Evolutionary conservation across 1,139 yeast species (phyloP).

Genomic region (Williopsis jadinii): DNA sequence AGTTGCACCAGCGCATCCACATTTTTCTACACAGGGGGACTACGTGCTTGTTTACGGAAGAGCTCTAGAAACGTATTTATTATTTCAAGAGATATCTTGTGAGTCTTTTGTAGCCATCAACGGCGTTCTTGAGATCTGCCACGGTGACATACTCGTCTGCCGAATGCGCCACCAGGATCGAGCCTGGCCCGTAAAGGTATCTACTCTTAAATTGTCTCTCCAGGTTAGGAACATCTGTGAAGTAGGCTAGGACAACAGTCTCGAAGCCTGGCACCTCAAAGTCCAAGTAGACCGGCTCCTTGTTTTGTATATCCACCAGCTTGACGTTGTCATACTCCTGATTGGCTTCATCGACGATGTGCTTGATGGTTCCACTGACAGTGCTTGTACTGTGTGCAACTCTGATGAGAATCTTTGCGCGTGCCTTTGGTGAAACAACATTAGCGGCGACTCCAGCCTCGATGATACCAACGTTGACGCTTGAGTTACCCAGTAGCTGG

Average conservation of each 20-base stretch:
- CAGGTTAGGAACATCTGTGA: conserved; percentile 60
- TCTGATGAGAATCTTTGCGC: conserved; percentile 44
- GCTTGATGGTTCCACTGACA: conserved; percentile 31
- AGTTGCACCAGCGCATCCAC: no score
- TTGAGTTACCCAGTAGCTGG: conserved; percentile 51
- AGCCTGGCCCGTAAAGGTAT: conserved; percentile 65
- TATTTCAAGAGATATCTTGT: conserved; percentile 24
- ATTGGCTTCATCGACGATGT: conserved; percentile 30
- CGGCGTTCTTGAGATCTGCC: conserved; percentile 43
- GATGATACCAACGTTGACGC: conserved; percentile 52
- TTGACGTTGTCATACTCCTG: conserved; percentile 19
- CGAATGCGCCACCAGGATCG: conserved; percentile 60
- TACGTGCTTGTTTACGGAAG: no score
- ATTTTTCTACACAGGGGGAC: no score
- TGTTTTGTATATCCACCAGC: conserved; percentile 25
- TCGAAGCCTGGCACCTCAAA: conserved; percentile 61
- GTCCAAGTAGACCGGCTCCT: conserved; percentile 33
- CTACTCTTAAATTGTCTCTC: conserved; percentile 30
- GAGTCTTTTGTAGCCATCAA: conserved; percentile 49
- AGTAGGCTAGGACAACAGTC: conserved; percentile 45
- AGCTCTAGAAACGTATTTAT: no score
- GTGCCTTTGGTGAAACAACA: conserved; percentile 56
- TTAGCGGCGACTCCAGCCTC: conserved; percentile 58
- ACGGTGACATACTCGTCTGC: conserved; percentile 51
- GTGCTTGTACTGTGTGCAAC: conserved; percentile 41